Conservation (phyloP, 1,284 basidiomycete species). For the Puccinia sorghi region DNA sequence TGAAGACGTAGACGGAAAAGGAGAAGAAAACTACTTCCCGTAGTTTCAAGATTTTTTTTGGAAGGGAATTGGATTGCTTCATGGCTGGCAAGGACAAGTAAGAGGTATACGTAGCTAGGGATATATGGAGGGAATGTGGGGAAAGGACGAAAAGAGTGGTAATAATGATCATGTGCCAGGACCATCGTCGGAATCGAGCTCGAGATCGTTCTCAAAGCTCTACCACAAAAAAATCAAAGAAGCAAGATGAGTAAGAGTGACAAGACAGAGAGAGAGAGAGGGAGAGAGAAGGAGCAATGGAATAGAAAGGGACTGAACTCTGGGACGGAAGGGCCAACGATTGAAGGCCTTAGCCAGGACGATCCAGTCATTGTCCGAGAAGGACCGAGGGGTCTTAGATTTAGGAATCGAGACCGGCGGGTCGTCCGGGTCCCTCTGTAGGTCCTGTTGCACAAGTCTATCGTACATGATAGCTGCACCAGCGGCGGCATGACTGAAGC, state of each 20-base stretch:
- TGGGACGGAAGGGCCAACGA: constrained; percentile 46
- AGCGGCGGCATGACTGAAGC: constrained; percentile 37
- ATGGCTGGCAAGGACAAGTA: no score
- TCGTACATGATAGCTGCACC: constrained; percentile 41
- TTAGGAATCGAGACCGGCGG: background rate
- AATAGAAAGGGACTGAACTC: constrained; percentile 2
- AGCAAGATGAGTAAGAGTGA: background rate
- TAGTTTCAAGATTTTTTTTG: no score
- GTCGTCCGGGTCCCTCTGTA: background rate
- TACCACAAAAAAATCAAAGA: background rate
- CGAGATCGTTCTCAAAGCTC: constrained; percentile 49
- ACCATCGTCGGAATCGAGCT: constrained; percentile 41
- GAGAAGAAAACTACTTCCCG: no score
- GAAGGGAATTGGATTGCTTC: no score
- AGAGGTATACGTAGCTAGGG: no score
- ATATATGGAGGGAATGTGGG: no score
- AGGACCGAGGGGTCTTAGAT: constrained; percentile 34
- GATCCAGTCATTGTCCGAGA: constrained; percentile 43
- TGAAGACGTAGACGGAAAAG: no score
- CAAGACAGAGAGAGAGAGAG: background rate
- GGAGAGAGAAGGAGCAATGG: background rate
- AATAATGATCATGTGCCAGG: no score
- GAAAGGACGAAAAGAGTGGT: no score
- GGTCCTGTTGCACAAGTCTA: constrained; percentile 25
- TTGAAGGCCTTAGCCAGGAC: constrained; percentile 37